phyloP scores from a whole-genome alignment of 2,329 filamentous ascomycete genomes.

The Sclerotinia trifoliorum region DNA sequence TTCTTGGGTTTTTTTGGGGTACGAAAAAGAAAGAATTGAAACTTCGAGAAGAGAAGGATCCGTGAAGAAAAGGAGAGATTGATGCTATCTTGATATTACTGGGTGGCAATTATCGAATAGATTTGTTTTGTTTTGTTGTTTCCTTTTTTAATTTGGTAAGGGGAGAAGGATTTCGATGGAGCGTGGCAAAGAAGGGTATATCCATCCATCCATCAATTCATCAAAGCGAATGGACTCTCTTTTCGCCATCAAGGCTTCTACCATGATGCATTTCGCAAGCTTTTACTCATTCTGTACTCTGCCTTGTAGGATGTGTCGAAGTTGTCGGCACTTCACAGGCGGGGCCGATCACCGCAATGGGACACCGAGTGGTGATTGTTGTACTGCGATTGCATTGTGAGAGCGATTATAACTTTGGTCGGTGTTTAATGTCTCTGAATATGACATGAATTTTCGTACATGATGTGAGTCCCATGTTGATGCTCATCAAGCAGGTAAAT shows the following conservation, averaged over 20 bases:
- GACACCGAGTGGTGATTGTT: background rate
- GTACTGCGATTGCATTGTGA: background rate
- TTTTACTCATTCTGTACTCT: background rate
- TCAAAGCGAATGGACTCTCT: background rate
- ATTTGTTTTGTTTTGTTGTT: background rate
- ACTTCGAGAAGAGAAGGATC: slow-evolving; percentile 5
- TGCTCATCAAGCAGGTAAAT: background rate
- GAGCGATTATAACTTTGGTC: background rate
- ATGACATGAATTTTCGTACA: background rate
- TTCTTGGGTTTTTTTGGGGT: background rate
- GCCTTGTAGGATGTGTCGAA: background rate
- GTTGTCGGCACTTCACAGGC: background rate
- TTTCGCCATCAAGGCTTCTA: slow-evolving; percentile 1
- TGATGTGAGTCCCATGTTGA: background rate
- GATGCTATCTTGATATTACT: background rate
- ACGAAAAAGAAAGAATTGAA: slow-evolving; percentile 18
- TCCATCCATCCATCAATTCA: background rate
- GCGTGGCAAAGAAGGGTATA: background rate
- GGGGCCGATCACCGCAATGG: background rate
- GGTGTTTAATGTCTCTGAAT: background rate
- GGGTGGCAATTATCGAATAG: background rate
- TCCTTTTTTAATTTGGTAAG: slow-evolving; percentile 2
- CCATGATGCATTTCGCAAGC: background rate
- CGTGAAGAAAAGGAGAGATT: background rate
- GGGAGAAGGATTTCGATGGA: background rate